These are phyloP conservation scores for Mycena filopes DNA, from an alignment of 768 basidiomycete species.

Conservation along the genomic window DNA sequence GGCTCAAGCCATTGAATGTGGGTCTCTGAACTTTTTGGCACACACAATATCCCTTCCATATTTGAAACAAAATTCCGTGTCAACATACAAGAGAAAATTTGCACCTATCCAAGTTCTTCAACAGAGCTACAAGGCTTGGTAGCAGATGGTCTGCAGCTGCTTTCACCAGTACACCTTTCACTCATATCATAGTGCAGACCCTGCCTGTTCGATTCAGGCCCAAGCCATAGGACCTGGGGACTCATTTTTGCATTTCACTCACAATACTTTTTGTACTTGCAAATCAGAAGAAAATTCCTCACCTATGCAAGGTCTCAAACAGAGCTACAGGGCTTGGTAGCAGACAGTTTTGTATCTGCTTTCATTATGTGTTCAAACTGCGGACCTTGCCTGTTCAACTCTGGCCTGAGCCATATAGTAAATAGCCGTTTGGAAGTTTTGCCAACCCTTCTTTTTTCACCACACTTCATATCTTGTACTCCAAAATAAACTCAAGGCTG, in stretches of 20 bases:
- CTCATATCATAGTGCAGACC: background rate
- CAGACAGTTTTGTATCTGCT: background rate
- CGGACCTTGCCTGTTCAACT: background rate
- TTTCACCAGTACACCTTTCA: background rate
- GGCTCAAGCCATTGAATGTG: background rate
- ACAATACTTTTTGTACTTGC: background rate
- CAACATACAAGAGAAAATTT: too few species aligned
- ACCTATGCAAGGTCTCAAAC: background rate
- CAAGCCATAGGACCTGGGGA: too few species aligned
- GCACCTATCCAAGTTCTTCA: too few species aligned
- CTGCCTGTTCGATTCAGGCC: constrained; percentile 8
- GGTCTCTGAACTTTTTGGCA: background rate
- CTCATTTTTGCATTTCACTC: background rate
- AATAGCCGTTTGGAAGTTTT: too few species aligned
- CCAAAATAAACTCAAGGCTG: background rate
- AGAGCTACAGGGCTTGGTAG: too few species aligned
- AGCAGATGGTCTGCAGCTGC: constrained; percentile 10
- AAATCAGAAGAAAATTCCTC: too few species aligned
- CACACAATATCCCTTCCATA: too few species aligned
- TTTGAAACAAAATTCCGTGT: too few species aligned
- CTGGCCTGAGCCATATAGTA: background rate
- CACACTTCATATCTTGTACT: background rate
- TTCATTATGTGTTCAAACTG: background rate
- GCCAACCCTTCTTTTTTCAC: too few species aligned
- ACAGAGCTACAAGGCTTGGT: constrained; percentile 1